A percentile compares a stretch with the other conserved stretches of the same genome.
These are phyloP conservation scores for Penicillium sp. DNA, from an alignment of 2,329 filamentous ascomycete species.

Conservation along the genomic window DNA sequence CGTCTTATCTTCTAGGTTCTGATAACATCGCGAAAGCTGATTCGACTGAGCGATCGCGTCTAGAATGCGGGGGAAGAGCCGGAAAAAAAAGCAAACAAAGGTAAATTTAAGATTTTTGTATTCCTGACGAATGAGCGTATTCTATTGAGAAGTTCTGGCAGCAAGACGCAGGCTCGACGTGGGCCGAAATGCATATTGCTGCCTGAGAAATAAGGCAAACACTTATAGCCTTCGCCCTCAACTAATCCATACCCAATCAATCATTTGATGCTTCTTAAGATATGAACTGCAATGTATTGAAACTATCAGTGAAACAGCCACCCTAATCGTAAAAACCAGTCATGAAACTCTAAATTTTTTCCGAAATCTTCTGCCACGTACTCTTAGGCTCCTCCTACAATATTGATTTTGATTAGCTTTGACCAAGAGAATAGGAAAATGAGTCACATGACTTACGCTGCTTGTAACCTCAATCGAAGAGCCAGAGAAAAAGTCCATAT, in stretches of 20 bases:
- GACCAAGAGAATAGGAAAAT: no score
- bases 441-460: constrained; percentile 15
- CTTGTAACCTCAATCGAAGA: constrained; percentile 20
- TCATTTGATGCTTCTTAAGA: background rate
- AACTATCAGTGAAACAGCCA: background rate
- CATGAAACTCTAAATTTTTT: constrained; percentile 1
- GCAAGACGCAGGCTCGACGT: no score
- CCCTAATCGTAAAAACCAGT: no score
- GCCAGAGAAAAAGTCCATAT: constrained; percentile 23
- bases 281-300: background rate
- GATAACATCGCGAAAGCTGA: background rate
- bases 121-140: background rate
- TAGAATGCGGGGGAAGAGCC: background rate
- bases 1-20: background rate
- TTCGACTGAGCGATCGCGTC: background rate
- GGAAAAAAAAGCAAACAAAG: background rate
- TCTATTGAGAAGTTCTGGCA: no score
- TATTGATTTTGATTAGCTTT: no score
- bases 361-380: constrained; percentile 9
- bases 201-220: no score
- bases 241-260: no score
- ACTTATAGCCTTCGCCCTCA: no score
- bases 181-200: no score
- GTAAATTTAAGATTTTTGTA: background rate
- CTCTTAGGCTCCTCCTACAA: background rate